Evolutionary conservation across 1,139 yeast species (phyloP), one percentile per base, ranked within the genome.

Genomic region (Geotrichum candidum): DNA sequence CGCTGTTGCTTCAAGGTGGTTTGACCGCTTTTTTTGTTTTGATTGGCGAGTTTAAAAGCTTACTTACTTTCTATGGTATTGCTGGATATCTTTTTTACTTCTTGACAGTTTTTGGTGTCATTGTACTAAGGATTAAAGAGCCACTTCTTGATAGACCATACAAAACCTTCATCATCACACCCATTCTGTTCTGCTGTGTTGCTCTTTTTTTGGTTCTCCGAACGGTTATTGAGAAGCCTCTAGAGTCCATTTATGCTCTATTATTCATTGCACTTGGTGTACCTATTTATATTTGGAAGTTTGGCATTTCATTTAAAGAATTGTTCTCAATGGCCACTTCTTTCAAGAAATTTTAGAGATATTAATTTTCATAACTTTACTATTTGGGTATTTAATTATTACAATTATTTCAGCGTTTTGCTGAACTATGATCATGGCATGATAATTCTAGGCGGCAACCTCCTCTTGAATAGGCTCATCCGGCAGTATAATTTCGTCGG

Each of bases 81-180:
- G 77, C 77, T 4, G 76, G 76, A 9, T 76, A 76, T 61, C 65
- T 74, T n/a, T 77, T 77, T 57, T 77, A 76, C 67, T 71, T 76
- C 54, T 61, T 73, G 56, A 73, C 79, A 0, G 79, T 77, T 3
- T 65, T 74, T 10, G 80, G 80, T 1, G 74, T 77, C 25, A 68
- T 77, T 58, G 68, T 73, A n/a, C 65, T 77, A 56, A 67, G 80
- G 35, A 67, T 70, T 56, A 65, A 66, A 13, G 75, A 76, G 59
- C 79, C 79, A 0, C 64, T 67, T 1, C 68, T 77, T 15, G 73
- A 69, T 11, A 65, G 80, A 35, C 79, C 80, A 0, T 77, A 74
- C 67, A 71, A 71, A 60, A 73, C 77, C 0, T 75, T 70, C 68
- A 70, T 76, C 25, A 63, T 70, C 13, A 76, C 78, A 2, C 80